Evolutionary conservation across 768 basidiomycete genomes (phyloP), one percentile per base, ranked within the genome.

Genomic region (Boletus sp.): DNA sequence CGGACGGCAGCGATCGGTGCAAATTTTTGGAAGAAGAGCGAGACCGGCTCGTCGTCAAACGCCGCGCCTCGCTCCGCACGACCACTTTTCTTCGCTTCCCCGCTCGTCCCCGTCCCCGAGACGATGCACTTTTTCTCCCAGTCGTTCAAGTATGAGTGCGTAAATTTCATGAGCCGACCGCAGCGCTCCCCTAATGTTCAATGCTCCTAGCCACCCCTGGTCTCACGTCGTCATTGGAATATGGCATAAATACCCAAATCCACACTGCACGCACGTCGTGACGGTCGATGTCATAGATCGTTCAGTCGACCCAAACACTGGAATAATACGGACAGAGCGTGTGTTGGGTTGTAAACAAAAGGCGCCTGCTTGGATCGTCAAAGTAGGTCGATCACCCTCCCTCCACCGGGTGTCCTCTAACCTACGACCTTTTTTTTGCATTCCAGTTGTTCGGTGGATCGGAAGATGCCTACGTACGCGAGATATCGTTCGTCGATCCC

Each of bases 191-290:
- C 53, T 55, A 49, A 64, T 42, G 44, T 50, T 20, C 44, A 62
- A 59, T 41, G 55, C 56, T 55, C 52, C 46, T 45, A 97, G 94
- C 59, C 92, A 94, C 69, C 82, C 92, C 41, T 95, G 94, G 88
- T 81, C 86, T 58, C 92, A 93, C 77, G 92, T 95, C 63, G 85
- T 94, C 59, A 87, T 90, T 68, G 91, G 90, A 61, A 90, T 96
- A 81, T 94, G 92, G 89, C 87, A 89, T 63, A 97, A 97, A 80
- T 97, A 97, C 73, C 94, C 94, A 50, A 96, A 96, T 71, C 89
- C 93, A 52, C 90, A 90, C 67, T 93, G 92, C 74, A 83, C 89
- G 24, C 92, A 94, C 71, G 92, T 94, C 63, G 78, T 92, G 63
- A 90, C 89, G 61, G 82, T 94, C 68, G 92, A 94, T 72, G 92